Evolutionary conservation across 495 filamentous ascomycete species (phyloP).

Genomic region (Penicillium roqueforti): DNA sequence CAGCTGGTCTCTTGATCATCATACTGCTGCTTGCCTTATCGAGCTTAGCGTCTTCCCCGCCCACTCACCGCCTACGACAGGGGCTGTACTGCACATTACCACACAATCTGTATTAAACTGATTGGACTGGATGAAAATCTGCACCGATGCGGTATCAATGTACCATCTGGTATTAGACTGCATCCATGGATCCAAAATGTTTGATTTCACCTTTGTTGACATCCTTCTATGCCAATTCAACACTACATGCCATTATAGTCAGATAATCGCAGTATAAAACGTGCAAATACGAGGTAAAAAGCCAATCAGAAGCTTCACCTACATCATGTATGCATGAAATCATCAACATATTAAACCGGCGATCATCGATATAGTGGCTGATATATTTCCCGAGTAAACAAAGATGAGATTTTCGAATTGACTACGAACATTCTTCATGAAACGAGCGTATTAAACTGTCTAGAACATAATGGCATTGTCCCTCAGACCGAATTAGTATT

Average conservation of each 20-base stretch:
- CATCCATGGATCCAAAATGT: conserved; percentile 7
- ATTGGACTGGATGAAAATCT: background rate
- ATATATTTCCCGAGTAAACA: conserved; percentile 8
- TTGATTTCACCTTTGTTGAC: conserved; percentile 4
- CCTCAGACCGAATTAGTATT: background rate
- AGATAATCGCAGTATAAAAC: background rate
- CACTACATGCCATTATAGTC: background rate
- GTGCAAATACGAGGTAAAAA: background rate
- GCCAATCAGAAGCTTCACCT: background rate
- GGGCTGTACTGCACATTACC: conserved; percentile 10
- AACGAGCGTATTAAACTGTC: background rate
- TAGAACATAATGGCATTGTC: conserved; percentile 13
- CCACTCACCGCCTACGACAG: conserved; percentile 29
- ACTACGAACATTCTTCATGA: background rate
- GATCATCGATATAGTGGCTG: conserved; percentile 4
- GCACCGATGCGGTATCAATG: background rate
- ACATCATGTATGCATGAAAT: background rate
- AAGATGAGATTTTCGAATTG: background rate
- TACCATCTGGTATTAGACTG: background rate
- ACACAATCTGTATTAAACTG: background rate
- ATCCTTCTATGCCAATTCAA: background rate
- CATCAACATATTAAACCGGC: background rate
- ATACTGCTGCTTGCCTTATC: conserved; percentile 24
- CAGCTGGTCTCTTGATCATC: conserved; percentile 29
- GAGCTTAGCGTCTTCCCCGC: conserved; percentile 25